Base-by-base conservation (phyloP, 2,329 filamentous ascomycete species). In the Apiospora hydei region DNA sequence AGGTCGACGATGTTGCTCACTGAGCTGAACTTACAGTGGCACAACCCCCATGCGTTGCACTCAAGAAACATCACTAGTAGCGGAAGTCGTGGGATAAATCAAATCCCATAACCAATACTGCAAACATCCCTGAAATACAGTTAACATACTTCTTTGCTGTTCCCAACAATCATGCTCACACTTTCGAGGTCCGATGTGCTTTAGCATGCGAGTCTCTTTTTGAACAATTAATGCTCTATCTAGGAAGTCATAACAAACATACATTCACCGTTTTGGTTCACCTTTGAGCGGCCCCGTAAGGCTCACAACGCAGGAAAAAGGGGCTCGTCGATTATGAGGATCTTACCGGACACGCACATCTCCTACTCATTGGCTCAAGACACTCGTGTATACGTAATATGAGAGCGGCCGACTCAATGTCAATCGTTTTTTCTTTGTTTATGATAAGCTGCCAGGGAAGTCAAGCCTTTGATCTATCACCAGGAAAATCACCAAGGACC, bases 21-120 rank as follows among this genome's bases (percentile, higher is more conserved):
- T 24, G 3, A 6, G 10, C 30, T 24, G 3, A 7, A 24, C 1
- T 13, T 24, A 64, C 57, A 64, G 30, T 6, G 21, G 34, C 21
- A 16, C 2, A 34, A 3, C 21, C 53, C 38, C 30, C n/a, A 3
- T 41, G 26, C 26, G 2, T 3, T 14, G 14, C 3, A 4, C 10
- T 41, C 10, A 61, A 8, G 3, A 18, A 64, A 1, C 2, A 4
- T 4, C 30, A 14, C 21, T 10, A 41, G 18, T 14, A 5, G 4
- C 11, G 1, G n/a, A 41, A 41, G 8, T 3, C 8, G 4, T 0
- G 4, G 1, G 18, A 1, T 8, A n/a, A n/a, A 2, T 7, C 18
- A 14, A 8, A 13, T 16, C 18, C 30, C 21, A 38, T n/a, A 2
- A 41, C 8, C 18, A 61, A 18, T 10, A 8, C 8, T 61, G 21